These are phyloP conservation scores for Crotalaria pallida DNA, from an alignment of 306 rosid genomes.

Conservation along the genomic window DNA sequence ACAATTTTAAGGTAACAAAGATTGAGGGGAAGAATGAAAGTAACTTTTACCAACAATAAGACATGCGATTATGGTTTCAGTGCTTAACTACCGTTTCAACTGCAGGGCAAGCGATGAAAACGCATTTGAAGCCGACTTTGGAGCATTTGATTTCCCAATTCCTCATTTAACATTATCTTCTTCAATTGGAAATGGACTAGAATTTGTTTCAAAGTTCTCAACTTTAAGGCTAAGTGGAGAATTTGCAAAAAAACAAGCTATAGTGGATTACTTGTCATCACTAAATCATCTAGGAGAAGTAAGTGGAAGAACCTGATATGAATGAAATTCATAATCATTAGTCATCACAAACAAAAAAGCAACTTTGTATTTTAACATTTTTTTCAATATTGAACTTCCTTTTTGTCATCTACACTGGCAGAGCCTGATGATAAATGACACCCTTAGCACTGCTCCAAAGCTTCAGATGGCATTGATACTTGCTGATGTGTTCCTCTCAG, in stretches of 20 bases:
- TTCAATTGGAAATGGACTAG: slow-evolving; percentile 80
- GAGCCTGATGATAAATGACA: slow-evolving; percentile 66
- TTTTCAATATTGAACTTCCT: neutral
- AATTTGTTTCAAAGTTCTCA: slow-evolving; percentile 51
- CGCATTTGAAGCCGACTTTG: slow-evolving; percentile 80
- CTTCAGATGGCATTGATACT: slow-evolving; percentile 67
- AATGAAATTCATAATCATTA: neutral
- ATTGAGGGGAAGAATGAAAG: too few species aligned
- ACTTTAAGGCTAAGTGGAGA: slow-evolving; percentile 50
- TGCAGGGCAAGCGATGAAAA: slow-evolving; percentile 81
- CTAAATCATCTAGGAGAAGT: slow-evolving; percentile 68
- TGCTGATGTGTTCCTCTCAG: slow-evolving; percentile 57
- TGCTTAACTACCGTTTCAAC: neutral
- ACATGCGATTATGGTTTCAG: neutral
- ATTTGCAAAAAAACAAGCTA: slow-evolving; percentile 55
- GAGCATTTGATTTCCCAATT: slow-evolving; percentile 57
- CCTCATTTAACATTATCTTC: slow-evolving; percentile 64
- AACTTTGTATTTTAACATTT: neutral
- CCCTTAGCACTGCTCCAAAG: slow-evolving; percentile 51
- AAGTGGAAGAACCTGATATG: slow-evolving; percentile 22
- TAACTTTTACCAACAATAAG: neutral
- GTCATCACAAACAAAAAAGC: neutral
- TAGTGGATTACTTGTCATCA: slow-evolving; percentile 71
- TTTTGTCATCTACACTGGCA: slow-evolving; percentile 27
- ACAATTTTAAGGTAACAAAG: too few species aligned